Evolutionary conservation across 139 green algal genomes (phyloP), one percentile per base, ranked within the genome.

Genomic region (Trebouxia sp.): DNA sequence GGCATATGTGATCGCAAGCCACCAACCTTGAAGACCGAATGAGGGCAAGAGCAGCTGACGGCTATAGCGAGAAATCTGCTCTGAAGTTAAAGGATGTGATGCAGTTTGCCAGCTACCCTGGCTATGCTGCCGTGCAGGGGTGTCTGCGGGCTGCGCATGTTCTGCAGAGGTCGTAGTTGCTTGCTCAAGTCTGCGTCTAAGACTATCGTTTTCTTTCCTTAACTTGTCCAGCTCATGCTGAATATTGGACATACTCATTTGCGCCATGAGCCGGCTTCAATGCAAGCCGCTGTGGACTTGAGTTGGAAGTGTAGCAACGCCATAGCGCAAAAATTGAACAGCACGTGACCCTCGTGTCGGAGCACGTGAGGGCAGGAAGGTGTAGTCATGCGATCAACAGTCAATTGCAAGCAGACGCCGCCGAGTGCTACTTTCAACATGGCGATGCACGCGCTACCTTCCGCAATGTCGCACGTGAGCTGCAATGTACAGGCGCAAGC

Each of bases 21-120:
- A 67, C 83, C 28, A 51, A 90, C 89, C 89, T 83, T 87, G 65
- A 15, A 92, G 80, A 5, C 94, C 94, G 87, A 98, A 97, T 41
- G 65, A 83, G 12, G 90, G 89, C 37, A 98, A 87, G 7, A 98
- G 83, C 38, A 98, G 87, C 50, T 98, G 95, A 5, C 95, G 82
- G 79, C 87, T 93, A 86, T 97, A 98, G 28, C 95, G 88, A 58
- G 92, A 83, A 3, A 94, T 87, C 58, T 98, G 86, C 11, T 42
- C 62, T 45, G 62, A 72, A 9, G 32, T 72, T 35, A 72, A 43
- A 6, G 15, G 14, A 72, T 72, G 62, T 43, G 35, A 6, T 26
- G 32, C 32, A 10, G 35, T 6, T 24, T 72, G 14, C 62, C 32
- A 72, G 26, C 35, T 12, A 4, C 4, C 1, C 14, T 41, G 22